Percentiles rank a stretch among this genome's conserved stretches.
Conservation (phyloP, 495 filamentous ascomycete genomes). For the Xylaria acuta region DNA sequence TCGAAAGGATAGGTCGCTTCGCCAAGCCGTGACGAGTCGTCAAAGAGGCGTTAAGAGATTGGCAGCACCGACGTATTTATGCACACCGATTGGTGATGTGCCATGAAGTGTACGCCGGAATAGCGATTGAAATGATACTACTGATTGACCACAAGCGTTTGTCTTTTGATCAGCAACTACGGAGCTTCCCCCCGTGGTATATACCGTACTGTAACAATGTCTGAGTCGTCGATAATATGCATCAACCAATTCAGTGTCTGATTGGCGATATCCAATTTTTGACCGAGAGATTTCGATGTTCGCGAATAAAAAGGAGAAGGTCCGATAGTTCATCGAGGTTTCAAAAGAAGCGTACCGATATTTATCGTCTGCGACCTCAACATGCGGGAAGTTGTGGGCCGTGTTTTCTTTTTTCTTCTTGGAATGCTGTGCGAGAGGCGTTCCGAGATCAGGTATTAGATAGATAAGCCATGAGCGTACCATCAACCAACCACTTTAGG, state of each 20-base stretch:
- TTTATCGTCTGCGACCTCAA: conserved; percentile 6
- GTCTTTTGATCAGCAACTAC: not conserved
- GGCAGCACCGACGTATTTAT: not conserved
- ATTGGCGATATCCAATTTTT: conserved; percentile 25
- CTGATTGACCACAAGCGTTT: not conserved
- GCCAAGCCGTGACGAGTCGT: not conserved
- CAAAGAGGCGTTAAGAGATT: not conserved
- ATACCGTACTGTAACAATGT: not conserved
- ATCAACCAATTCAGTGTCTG: conserved; percentile 28
- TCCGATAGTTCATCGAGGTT: conserved; percentile 37
- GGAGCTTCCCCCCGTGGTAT: not conserved
- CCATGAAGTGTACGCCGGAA: not conserved
- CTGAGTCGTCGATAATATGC: conserved; percentile 10
- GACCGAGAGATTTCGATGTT: conserved; percentile 31
- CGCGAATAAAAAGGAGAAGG: conserved; percentile 26
- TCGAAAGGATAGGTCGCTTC: not conserved
- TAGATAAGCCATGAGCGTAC: conserved; percentile 4
- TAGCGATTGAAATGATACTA: not conserved
- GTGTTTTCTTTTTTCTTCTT: conserved; percentile 8
- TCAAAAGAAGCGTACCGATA: conserved; percentile 24
- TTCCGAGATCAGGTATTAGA: conserved; percentile 1
- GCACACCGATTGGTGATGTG: not conserved
- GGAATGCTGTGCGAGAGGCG: conserved; percentile 20
- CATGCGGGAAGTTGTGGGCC: not conserved
- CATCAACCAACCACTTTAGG: conserved; percentile 9